A percentile compares a stretch with the other conserved stretches of the same genome.
Evolutionary conservation across 345 rosid genomes (phyloP).

Genomic region (Rhodamnia argentea): DNA sequence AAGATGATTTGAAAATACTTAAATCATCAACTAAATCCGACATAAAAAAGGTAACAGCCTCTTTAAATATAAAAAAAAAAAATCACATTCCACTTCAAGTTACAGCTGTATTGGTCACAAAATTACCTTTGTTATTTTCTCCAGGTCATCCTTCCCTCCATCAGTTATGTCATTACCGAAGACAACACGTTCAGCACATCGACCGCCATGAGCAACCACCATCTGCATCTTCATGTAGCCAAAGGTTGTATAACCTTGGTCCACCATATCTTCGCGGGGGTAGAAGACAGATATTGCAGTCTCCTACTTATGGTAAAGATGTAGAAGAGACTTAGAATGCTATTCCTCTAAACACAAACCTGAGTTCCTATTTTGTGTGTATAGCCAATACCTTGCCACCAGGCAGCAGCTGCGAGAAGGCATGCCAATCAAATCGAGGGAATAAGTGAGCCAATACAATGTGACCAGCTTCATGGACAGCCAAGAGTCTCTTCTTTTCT

Average conservation of each 20-base stretch:
- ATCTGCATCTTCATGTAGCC: conserved; percentile 99
- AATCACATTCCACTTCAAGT: neutral
- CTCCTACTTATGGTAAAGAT: conserved; percentile 38
- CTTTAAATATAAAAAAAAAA: neutral
- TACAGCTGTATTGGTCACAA: neutral
- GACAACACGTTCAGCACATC: conserved; percentile 81
- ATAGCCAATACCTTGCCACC: conserved; percentile 72
- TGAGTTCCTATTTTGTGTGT: neutral
- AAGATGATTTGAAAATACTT: neutral
- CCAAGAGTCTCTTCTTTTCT: conserved; percentile 83
- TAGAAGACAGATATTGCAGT: conserved; percentile 91
- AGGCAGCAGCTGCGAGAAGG: conserved; percentile 97
- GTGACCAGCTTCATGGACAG: conserved; percentile 97
- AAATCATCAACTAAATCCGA: neutral
- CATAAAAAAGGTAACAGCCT: neutral
- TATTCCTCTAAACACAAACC: neutral
- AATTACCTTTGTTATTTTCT: conserved; percentile 80
- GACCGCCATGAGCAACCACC: conserved; percentile 98
- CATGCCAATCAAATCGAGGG: conserved; percentile 97
- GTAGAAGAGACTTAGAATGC: neutral
- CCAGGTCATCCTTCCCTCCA: conserved; percentile 91
- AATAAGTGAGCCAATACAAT: conserved; percentile 88
- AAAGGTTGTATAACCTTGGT: conserved; percentile 94
- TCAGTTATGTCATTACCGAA: conserved; percentile 84
- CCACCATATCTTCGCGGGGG: conserved; percentile 91